Evolutionary conservation across 495 filamentous ascomycete species (phyloP).

Genomic region (Podospora bellae-mahoneyi): DNA sequence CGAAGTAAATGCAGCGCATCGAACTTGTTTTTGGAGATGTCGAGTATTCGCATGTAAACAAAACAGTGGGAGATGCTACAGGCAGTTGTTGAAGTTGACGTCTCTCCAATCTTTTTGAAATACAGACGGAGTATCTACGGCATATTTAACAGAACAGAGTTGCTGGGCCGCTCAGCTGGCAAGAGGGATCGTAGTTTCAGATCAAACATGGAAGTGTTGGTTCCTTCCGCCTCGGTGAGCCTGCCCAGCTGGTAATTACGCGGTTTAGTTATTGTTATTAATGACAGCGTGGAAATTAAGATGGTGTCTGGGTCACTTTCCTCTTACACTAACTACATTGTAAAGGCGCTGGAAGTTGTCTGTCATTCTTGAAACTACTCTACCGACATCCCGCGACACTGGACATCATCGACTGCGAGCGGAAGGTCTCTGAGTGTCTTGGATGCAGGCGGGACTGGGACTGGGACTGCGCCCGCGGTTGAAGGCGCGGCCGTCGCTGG

Average conservation of each 20-base stretch:
- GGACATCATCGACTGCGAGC: too few species aligned
- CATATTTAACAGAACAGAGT: neutral
- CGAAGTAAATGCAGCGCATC: neutral
- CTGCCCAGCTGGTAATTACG: neutral
- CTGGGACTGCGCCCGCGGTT: conserved; percentile 52
- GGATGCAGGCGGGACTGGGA: conserved; percentile 33
- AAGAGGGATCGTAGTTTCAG: neutral
- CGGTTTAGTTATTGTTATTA: neutral
- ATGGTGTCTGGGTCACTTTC: neutral
- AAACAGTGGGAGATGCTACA: neutral
- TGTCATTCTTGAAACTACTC: neutral
- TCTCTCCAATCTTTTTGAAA: too few species aligned
- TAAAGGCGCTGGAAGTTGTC: neutral
- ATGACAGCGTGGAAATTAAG: neutral
- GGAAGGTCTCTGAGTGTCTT: neutral
- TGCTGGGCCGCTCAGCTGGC: neutral
- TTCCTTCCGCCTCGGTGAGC: neutral
- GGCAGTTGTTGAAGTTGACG: too few species aligned
- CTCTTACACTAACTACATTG: neutral
- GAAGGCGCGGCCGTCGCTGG: conserved; percentile 66
- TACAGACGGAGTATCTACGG: too few species aligned
- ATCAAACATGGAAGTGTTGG: neutral
- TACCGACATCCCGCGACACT: too few species aligned
- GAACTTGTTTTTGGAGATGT: neutral
- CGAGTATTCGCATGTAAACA: neutral